Base-by-base conservation (phyloP, 116 monocot genomes). In the Papilionanthe hybrid region DNA sequence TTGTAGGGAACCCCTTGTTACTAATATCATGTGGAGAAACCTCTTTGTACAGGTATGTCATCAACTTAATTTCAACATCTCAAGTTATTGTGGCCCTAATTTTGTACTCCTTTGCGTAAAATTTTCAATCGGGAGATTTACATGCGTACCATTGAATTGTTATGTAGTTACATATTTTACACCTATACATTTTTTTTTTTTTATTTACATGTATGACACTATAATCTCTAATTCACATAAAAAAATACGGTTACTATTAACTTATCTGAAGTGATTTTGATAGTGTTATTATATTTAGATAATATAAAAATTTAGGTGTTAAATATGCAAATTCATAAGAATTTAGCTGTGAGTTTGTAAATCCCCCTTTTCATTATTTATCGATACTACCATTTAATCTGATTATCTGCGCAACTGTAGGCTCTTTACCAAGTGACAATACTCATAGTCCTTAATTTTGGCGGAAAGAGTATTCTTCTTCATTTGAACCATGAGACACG, bases 11-110 rank as follows among this genome's bases (percentile, higher is more conserved):
- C 88, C 85, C 13, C 80, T 88, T 44, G 78, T 88, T 75, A 85
- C 88, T 37, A 89, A 89, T 81, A 81, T 86, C 42, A 89, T 89
- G 89, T 89, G 89, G 89, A 86, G 89, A 55, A 91, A 91, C 74
- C 76, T 91, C 22, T 8, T 84, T 29, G 53, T 91, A 25, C 88
- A 88, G 84, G 91, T 88, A 84, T 48, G 69, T 1, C 69, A 69
- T 69, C 32, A 69, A 17, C 63, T 25, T 63, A 63, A 63, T 63
- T 63, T 23, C n/a, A n/a, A 63, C 9, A 63, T 63, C 25, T 23
- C 10, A n/a, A 63, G 23, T 25, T 63, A 25, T 63, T 63, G 53
- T 13, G 7, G 9, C 63, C 23, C 63, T 63, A 13, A 2, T 25
- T 63, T 22, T 10, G 25, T 25, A 23, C 23, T 63, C 63, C 12